Percentiles rank a stretch among this genome's conserved stretches.
phyloP scores from a whole-genome alignment of 2,329 filamentous ascomycete genomes.

The Mycogone perniciosa region DNA sequence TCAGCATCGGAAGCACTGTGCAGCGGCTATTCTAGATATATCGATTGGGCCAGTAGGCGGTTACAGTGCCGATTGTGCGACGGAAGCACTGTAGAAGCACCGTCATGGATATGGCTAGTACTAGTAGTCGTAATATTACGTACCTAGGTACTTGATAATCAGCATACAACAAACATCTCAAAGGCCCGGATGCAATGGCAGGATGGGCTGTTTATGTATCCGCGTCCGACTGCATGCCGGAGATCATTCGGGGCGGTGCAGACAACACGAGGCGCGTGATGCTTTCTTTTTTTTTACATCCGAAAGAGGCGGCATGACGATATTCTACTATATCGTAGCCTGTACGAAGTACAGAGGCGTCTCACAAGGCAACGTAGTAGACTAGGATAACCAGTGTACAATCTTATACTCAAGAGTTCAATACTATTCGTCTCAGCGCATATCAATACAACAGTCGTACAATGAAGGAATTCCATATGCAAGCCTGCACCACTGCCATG shows the following conservation, averaged over 20 bases:
- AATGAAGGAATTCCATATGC: constrained; percentile 1
- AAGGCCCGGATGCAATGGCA: too few relatives aligned
- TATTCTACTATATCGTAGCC: too few relatives aligned
- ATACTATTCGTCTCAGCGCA: neutral
- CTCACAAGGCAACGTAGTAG: neutral
- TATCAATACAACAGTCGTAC: constrained; percentile 13
- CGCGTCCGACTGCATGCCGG: too few relatives aligned
- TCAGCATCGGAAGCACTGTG: constrained; percentile 10
- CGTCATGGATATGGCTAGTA: too few relatives aligned
- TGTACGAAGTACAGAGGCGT: too few relatives aligned
- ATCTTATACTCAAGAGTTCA: neutral
- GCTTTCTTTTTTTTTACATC: too few relatives aligned
- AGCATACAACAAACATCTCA: too few relatives aligned
- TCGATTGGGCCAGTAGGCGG: neutral
- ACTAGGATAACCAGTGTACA: neutral
- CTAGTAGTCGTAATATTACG: neutral
- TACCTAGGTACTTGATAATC: too few relatives aligned
- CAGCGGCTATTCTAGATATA: neutral
- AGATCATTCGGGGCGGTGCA: too few relatives aligned
- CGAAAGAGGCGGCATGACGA: too few relatives aligned
- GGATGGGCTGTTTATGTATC: too few relatives aligned
- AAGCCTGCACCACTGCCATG: neutral
- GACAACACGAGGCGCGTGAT: too few relatives aligned
- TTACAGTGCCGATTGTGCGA: neutral
- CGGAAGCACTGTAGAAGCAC: neutral